Conservation (phyloP, 2,329 filamentous ascomycete genomes). For the Coniochaeta sp. region DNA sequence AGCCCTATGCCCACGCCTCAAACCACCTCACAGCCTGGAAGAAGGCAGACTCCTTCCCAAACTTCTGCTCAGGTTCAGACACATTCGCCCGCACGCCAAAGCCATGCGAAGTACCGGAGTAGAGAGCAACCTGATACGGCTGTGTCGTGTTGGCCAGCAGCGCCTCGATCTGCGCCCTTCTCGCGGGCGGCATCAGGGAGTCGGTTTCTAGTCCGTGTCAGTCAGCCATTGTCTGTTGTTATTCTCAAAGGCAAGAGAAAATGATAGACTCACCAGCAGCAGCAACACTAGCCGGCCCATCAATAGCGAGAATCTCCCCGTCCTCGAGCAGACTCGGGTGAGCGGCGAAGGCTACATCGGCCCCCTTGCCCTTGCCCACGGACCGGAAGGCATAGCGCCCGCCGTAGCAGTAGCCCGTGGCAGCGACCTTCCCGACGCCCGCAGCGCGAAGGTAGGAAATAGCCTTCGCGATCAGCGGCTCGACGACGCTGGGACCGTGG, state of each 20-base stretch:
- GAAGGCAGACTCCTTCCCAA: constrained; percentile 74
- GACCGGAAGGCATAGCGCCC: constrained; percentile 50
- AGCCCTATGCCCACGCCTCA: constrained; percentile 35
- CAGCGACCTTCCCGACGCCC: constrained; percentile 46
- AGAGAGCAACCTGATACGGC: constrained; percentile 64
- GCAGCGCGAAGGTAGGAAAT: constrained; percentile 40
- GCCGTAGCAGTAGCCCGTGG: constrained; percentile 60
- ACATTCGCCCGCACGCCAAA: constrained; percentile 65
- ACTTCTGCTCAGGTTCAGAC: constrained; percentile 44
- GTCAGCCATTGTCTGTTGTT: no score
- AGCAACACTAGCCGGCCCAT: constrained; percentile 52
- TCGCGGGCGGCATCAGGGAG: constrained; percentile 46
- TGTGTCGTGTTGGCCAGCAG: constrained; percentile 45
- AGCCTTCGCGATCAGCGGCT: constrained; percentile 37
- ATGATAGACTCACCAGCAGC: constrained; percentile 44
- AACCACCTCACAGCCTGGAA: constrained; percentile 72
- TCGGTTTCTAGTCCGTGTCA: constrained; percentile 43
- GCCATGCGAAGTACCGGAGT: constrained; percentile 62
- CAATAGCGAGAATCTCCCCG: constrained; percentile 51
- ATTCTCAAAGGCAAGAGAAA: neutral
- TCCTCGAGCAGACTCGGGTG: constrained; percentile 57
- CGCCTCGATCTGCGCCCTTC: constrained; percentile 51
- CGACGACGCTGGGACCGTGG: constrained; percentile 32
- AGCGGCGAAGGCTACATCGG: constrained; percentile 55
- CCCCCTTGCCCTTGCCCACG: constrained; percentile 40